These are phyloP conservation scores for Candida ponderosae DNA, from an alignment of 805 yeast species.

Conservation along the genomic window DNA sequence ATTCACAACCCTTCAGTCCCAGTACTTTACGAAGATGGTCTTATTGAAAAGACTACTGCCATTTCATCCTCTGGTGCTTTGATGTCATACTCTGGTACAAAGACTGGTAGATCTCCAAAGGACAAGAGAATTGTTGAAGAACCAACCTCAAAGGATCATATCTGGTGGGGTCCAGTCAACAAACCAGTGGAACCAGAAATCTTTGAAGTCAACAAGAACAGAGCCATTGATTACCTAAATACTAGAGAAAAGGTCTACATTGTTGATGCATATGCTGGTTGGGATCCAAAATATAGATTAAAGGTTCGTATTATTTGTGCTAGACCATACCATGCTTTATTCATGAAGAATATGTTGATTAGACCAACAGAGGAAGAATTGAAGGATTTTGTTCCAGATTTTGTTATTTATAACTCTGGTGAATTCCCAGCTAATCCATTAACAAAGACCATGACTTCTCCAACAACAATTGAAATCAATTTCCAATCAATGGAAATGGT, in stretches of 20 bases:
- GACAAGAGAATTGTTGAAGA: conserved; percentile 98
- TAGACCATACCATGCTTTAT: conserved; percentile 95
- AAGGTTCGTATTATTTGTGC: conserved; percentile 96
- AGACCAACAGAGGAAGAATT: conserved; percentile 90
- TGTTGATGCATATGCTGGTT: conserved; percentile 96
- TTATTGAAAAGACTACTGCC: conserved; percentile 83
- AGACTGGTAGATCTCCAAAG: conserved; percentile 97
- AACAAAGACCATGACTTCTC: conserved; percentile 96
- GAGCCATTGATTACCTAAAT: conserved; percentile 95
- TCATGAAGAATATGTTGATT: conserved; percentile 97
- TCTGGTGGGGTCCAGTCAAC: conserved; percentile 99
- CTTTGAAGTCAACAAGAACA: conserved; percentile 91
- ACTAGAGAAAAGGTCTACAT: conserved; percentile 91
- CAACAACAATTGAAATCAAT: conserved; percentile 93
- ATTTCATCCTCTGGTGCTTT: conserved; percentile 90
- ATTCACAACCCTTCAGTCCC: conserved; percentile 92
- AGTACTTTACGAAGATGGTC: conserved; percentile 88
- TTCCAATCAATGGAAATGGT: conserved; percentile 98
- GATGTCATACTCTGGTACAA: conserved; percentile 90
- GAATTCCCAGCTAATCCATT: conserved; percentile 96
- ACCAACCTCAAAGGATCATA: conserved; percentile 68
- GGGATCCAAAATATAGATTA: conserved; percentile 97
- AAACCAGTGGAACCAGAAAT: conserved; percentile 89
- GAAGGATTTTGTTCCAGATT: conserved; percentile 87
- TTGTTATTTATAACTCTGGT: conserved; percentile 97